A percentile compares a stretch with the other conserved stretches of the same genome.
These are phyloP conservation scores for Olyra latifolia DNA, from an alignment of 176 grass and related monocot species.

Conservation along the genomic window DNA sequence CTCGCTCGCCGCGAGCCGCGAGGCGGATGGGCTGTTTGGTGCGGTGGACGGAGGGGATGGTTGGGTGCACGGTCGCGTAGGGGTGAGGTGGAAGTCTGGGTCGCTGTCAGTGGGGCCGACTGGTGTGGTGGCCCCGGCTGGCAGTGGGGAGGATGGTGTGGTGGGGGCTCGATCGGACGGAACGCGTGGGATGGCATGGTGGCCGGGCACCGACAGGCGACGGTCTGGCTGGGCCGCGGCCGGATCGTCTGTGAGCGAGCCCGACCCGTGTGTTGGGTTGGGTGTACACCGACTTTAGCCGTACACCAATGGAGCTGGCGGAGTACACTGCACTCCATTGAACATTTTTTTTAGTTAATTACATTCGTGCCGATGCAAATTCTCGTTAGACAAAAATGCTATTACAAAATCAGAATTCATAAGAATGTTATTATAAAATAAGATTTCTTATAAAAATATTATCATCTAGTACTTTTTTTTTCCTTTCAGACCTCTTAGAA, in stretches of 20 bases:
- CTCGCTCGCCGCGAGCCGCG: background rate
- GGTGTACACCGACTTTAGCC: background rate
- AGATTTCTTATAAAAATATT: no score
- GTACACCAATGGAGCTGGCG: background rate
- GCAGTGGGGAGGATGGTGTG: background rate
- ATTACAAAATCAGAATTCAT: no score
- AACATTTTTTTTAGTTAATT: no score
- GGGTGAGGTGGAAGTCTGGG: background rate
- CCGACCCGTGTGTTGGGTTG: background rate
- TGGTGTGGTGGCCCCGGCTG: rapidly evolving
- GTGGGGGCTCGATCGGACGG: background rate
- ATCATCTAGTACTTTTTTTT: no score
- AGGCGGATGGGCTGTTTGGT: conserved; percentile 33
- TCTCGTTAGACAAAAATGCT: no score
- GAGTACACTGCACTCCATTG: background rate
- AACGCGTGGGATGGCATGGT: background rate
- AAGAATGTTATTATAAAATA: no score
- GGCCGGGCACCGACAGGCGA: conserved; percentile 39
- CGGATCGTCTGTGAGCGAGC: background rate
- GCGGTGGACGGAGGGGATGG: background rate
- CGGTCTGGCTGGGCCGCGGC: background rate
- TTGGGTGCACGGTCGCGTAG: conserved; percentile 5
- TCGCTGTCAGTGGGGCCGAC: background rate
- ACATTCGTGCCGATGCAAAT: no score
- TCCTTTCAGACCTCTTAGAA: no score